Percentiles rank a stretch among this genome's conserved stretches.
phyloP scores from a whole-genome alignment of 257 asterid genomes.

The Ajuga chamaepitys region DNA sequence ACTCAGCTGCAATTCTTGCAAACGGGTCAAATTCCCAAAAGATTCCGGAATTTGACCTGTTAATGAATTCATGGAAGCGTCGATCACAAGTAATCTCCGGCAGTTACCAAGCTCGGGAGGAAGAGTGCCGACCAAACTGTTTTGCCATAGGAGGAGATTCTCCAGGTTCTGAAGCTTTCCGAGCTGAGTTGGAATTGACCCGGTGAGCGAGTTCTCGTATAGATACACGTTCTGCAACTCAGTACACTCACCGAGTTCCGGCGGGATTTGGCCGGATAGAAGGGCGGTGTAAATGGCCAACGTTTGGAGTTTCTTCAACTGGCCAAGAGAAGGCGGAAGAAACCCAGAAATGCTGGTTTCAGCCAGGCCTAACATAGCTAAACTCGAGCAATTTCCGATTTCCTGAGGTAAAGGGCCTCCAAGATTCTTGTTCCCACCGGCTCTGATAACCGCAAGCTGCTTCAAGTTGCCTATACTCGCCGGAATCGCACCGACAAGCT shows the following conservation, averaged over 20 bases:
- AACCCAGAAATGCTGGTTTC: slow-evolving; percentile 73
- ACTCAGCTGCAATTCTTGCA: slow-evolving; percentile 64
- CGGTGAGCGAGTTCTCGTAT: slow-evolving; percentile 60
- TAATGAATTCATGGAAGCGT: slow-evolving; percentile 54
- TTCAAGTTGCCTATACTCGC: slow-evolving; percentile 46
- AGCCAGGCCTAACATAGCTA: slow-evolving; percentile 54
- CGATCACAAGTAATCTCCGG: slow-evolving; percentile 35
- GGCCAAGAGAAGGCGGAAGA: slow-evolving; percentile 56
- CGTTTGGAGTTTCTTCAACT: slow-evolving; percentile 43
- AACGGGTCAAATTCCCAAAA: slow-evolving; percentile 36
- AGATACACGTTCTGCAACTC: slow-evolving; percentile 42
- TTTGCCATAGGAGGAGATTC: slow-evolving; percentile 65
- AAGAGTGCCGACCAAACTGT: slow-evolving; percentile 49
- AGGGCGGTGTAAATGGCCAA: slow-evolving; percentile 62
- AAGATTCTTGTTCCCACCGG: slow-evolving; percentile 74
- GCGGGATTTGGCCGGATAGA: slow-evolving; percentile 71
- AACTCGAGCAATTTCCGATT: slow-evolving; percentile 56
- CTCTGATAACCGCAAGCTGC: slow-evolving; percentile 48
- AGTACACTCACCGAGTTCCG: slow-evolving; percentile 58
- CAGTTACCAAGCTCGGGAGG: slow-evolving; percentile 62
- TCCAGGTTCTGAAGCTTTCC: slow-evolving; percentile 44
- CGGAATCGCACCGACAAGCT: slow-evolving; percentile 53
- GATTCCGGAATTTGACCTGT: slow-evolving; percentile 54
- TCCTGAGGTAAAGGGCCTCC: slow-evolving; percentile 57
- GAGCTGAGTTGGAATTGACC: slow-evolving; percentile 48